Conservation (phyloP, 2,329 filamentous ascomycete species). For the Dactylellina drechsleri region DNA sequence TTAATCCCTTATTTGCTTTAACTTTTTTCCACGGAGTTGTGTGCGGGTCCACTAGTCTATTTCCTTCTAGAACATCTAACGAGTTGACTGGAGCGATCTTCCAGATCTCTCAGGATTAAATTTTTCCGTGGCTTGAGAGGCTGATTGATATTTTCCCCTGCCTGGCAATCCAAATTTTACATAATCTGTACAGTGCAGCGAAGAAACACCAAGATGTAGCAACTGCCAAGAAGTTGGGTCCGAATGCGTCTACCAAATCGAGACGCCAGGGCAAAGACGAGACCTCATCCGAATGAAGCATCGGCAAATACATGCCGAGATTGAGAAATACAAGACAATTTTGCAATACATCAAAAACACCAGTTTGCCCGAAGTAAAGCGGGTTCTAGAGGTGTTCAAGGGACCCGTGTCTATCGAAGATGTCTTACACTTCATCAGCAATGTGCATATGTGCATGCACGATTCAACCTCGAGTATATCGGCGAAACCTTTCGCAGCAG, state of each 20-base stretch:
- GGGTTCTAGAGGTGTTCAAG: background rate
- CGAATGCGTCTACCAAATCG: background rate
- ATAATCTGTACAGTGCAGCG: slow-evolving; percentile 2
- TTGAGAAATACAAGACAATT: slow-evolving; percentile 8
- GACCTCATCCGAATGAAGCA: background rate
- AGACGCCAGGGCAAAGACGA: background rate
- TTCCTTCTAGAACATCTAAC: too few species aligned
- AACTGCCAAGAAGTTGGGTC: background rate
- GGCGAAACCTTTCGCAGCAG: too few species aligned
- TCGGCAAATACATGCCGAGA: slow-evolving; percentile 5
- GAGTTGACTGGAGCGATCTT: too few species aligned
- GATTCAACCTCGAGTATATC: too few species aligned
- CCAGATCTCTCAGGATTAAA: too few species aligned
- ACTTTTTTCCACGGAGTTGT: background rate
- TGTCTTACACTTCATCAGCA: slow-evolving; percentile 1
- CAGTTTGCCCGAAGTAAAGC: background rate
- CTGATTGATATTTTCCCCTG: too few species aligned
- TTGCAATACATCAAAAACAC: slow-evolving; percentile 6
- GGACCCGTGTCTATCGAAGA: slow-evolving; percentile 5
- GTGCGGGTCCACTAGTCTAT: too few species aligned
- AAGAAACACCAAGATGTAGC: background rate
- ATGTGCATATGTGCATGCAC: background rate
- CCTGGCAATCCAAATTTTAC: too few species aligned
- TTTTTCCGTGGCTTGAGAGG: too few species aligned
- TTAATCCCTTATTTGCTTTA: background rate